A percentile compares a stretch with the other conserved stretches of the same genome.
Conservation (phyloP, 1,284 basidiomycete species). For the Ceratobasidium theobromae region DNA sequence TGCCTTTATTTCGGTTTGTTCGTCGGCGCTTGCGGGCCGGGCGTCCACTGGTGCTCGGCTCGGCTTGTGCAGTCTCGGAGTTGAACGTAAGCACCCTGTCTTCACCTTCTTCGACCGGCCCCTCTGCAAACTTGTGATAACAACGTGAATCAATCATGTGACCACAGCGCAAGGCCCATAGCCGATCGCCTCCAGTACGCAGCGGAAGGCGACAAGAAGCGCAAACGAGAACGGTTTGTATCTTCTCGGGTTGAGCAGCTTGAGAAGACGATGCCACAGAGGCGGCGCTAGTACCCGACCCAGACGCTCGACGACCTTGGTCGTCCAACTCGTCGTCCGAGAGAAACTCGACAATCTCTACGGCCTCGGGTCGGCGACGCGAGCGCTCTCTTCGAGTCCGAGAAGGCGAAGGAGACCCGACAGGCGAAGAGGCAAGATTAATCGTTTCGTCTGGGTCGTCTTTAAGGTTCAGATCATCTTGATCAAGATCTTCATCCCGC, state of each 20-base stretch:
- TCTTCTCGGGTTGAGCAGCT: no score
- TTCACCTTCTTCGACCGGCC: neutral
- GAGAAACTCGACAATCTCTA: slow-evolving; percentile 6
- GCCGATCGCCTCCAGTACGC: slow-evolving; percentile 1
- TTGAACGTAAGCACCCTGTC: neutral
- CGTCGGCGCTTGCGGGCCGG: neutral
- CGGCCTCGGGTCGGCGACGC: neutral
- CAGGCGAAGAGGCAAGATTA: neutral
- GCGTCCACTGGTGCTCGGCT: neutral
- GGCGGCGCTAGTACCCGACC: no score
- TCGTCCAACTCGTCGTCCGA: slow-evolving; percentile 8
- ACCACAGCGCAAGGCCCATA: slow-evolving; percentile 14
- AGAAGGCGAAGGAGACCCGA: neutral
- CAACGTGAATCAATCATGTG: slow-evolving; percentile 26
- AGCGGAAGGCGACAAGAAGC: slow-evolving; percentile 9
- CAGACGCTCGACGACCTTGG: neutral
- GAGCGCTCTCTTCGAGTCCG: neutral
- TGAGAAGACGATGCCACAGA: no score
- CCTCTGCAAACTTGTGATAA: neutral
- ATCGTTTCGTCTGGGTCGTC: slow-evolving; percentile 4
- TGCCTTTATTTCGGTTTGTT: neutral
- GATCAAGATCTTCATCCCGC: neutral
- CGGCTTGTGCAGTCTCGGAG: neutral
- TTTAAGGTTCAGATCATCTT: neutral
- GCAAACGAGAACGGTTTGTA: neutral